These are phyloP conservation scores for Phytophthora pinifolia DNA, from an alignment of 352 stramenopile genomes.

Conservation along the genomic window DNA sequence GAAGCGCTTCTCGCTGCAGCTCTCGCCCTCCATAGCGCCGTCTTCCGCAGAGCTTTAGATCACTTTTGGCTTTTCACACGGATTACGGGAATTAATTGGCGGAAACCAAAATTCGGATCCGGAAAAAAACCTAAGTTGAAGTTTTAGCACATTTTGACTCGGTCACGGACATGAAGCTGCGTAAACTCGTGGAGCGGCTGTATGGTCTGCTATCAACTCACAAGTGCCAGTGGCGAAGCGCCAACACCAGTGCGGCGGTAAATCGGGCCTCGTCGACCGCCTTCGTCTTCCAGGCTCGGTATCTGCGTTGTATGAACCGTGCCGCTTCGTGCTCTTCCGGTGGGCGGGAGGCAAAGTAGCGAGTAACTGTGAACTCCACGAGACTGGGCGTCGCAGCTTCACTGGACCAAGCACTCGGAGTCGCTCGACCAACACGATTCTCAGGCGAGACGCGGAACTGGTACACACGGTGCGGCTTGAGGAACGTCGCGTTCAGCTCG, in stretches of 20 bases:
- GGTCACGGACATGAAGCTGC: too few relatives aligned
- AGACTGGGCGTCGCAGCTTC: constrained; percentile 58
- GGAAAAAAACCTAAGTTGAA: too few relatives aligned
- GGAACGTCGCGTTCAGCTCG: constrained; percentile 42
- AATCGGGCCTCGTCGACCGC: constrained; percentile 9
- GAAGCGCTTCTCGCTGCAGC: constrained; percentile 57
- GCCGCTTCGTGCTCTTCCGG: constrained; percentile 55
- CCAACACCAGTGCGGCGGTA: constrained; percentile 12
- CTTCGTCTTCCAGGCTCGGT: constrained; percentile 35
- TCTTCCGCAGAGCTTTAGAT: background rate
- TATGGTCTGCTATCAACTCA: too few relatives aligned
- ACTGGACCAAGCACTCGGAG: constrained; percentile 39
- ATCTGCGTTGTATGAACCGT: constrained; percentile 36
- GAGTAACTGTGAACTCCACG: constrained; percentile 62
- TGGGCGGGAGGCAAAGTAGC: constrained; percentile 48
- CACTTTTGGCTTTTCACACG: too few relatives aligned
- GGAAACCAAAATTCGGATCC: too few relatives aligned
- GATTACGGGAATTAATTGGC: too few relatives aligned
- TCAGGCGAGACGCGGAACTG: constrained; percentile 50
- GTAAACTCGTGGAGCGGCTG: too few relatives aligned
- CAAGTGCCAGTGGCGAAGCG: constrained; percentile 37
- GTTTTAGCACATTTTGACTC: too few relatives aligned
- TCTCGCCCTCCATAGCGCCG: constrained; percentile 31
- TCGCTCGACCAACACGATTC: constrained; percentile 42
- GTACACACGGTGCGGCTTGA: constrained; percentile 59